These are phyloP conservation scores for Trichoderma endophyticum DNA, from an alignment of 2,329 filamentous ascomycete genomes.

Conservation along the genomic window DNA sequence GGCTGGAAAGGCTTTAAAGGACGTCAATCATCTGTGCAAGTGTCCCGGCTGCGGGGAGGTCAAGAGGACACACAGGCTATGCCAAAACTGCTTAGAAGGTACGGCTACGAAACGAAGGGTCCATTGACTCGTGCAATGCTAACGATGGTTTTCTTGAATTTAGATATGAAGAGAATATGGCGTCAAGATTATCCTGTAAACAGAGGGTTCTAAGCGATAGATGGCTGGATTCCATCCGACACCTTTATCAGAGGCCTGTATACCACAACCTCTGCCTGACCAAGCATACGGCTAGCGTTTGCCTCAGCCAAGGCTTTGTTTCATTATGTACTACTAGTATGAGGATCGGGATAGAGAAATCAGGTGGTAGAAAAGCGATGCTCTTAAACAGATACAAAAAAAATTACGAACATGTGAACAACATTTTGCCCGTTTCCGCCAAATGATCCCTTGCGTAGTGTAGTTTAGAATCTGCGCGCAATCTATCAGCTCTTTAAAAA, in stretches of 20 bases:
- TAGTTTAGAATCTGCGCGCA: background rate
- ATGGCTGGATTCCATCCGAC: conserved; percentile 19
- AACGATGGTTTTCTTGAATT: background rate
- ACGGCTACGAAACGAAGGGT: conserved; percentile 34
- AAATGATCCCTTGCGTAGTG: background rate
- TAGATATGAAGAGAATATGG: conserved; percentile 48
- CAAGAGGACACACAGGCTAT: conserved; percentile 87
- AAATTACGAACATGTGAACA: background rate
- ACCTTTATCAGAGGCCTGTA: conserved; percentile 32
- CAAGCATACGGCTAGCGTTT: conserved; percentile 36
- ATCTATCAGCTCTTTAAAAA: background rate
- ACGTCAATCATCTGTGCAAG: conserved; percentile 80
- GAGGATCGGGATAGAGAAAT: conserved; percentile 8
- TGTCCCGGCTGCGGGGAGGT: conserved; percentile 84
- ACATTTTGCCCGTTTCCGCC: background rate
- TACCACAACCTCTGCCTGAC: conserved; percentile 29
- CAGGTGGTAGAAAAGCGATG: background rate
- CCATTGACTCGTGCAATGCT: background rate
- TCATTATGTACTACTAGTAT: conserved; percentile 18
- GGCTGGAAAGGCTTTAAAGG: conserved; percentile 92
- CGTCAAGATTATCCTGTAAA: conserved; percentile 37
- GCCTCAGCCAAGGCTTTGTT: conserved; percentile 31
- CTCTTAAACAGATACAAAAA: background rate
- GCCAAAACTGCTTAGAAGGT: conserved; percentile 83
- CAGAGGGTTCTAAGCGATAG: conserved; percentile 30